These are phyloP conservation scores for Pseudopithomyces chartarum DNA, from an alignment of 2,329 filamentous ascomycete genomes.

Conservation along the genomic window DNA sequence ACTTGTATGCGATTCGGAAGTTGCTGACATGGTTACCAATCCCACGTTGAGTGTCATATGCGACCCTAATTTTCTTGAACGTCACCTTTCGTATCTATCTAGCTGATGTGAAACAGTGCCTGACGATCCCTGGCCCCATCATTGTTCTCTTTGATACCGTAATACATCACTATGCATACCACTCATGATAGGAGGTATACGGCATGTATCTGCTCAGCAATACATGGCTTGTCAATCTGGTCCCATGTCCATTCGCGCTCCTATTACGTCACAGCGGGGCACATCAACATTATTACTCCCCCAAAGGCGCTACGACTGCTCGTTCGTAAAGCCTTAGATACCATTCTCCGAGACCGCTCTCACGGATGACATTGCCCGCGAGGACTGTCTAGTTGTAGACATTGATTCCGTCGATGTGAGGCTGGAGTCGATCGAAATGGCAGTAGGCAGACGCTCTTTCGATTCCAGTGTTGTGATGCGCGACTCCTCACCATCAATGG, in stretches of 20 bases:
- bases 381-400: conserved; percentile 19
- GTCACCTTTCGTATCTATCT: neutral
- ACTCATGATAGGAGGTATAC: neutral
- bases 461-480: conserved; percentile 5
- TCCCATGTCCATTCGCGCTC: no score
- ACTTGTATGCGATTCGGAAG: neutral
- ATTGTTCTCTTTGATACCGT: neutral
- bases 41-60: neutral
- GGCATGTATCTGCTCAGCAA: no score
- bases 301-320: neutral
- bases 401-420: conserved; percentile 19
- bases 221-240: no score
- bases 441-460: conserved; percentile 22
- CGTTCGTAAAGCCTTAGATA: neutral
- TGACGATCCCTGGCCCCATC: no score
- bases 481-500: conserved; percentile 5
- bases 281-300: neutral
- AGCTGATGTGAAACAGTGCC: no score
- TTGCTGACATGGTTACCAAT: neutral
- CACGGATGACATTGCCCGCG: conserved; percentile 8
- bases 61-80: neutral
- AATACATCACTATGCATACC: neutral
- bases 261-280: neutral
- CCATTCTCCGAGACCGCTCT: conserved; percentile 33
- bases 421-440: conserved; percentile 28